Base-by-base conservation (phyloP, 306 rosid genomes). In the Potentilla sterilis region DNA sequence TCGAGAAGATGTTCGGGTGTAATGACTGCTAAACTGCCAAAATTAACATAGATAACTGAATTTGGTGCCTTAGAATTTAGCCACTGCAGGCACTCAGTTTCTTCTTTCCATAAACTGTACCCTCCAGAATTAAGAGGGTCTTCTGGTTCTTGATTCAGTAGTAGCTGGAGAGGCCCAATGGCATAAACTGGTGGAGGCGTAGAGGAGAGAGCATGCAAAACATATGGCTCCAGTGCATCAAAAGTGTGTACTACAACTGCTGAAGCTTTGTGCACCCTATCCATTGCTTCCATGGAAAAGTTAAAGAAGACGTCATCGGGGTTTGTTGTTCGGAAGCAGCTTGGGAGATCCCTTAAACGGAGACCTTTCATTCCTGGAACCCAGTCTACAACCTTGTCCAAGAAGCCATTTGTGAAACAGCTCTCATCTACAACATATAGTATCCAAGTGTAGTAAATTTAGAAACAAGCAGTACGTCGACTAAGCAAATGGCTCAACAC, bases 201-300 rank as follows among this genome's bases (percentile, higher is more conserved):
- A 2, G 43, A 16, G 4, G 58, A 59, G 3, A 59, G 42, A 74
- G 69, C 77, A 16, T n/a, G 9, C 70, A 75, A 48, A 35, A 75
- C 61, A n/a, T 63, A 38, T 0, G 15, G 58, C 21, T 75, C 78
- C 62, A 75, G 47, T 1, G 62, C 70, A 46, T 63, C 42, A 44
- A 47, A 75, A 4, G 71, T 75, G n/a, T 28, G 78, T 18, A 62
- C 7, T 32, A 75, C 43, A 34, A 47, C 47, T 34, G 78, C 78
- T 62, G 78, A 61, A 46, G 70, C 78, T 48, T 75, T 48, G 2
- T 47, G 10, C 1, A 65, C 71, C 19, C 13, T 46, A 2, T 75
- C 47, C 24, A 18, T 14, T n/a, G 71, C 18, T 63, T 75, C 63
- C 2, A 47, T 3, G 12, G 1, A 2, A 4, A 63, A n/a, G 7